Evolutionary conservation across 2,329 filamentous ascomycete genomes (phyloP), one percentile per base, ranked within the genome.

Genomic region (Reticulascus tulasneorum): DNA sequence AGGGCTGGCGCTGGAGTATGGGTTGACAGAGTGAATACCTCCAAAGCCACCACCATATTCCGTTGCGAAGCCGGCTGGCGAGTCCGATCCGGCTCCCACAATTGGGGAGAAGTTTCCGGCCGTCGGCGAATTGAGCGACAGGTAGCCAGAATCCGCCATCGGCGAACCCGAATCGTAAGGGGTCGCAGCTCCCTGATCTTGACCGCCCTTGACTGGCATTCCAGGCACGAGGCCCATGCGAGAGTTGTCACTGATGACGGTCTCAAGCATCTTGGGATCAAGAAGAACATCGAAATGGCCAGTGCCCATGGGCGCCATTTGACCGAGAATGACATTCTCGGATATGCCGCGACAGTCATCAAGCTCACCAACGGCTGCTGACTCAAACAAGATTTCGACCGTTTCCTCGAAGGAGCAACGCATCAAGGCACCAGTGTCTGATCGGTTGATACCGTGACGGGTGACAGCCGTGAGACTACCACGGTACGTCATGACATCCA

Each of bases 391-490:
- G 71, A 98, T 98, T 59, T 98, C 94, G 25, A 98, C 93, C 1
- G 93, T 98, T 63, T 98, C 94, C 66, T 98, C 93, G 66, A 98
- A 98, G 3, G 93, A 98, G 73, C 94, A 98, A 62, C 93, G 85
- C 93, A 98, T 98, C 53, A 98, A 75, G 9, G 93, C 94, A 71
- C 93, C 93, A 44, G 94, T 98, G 58, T 98, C 93, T 18, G 91
- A 88, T 53, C 93, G 82, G 70, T 98, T 98, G 70, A 98, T 98
- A 67, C 93, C 93, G 59, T 98, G 93, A 64, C 93, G 86, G 37
- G 93, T 98, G 46, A 98, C 91, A 11, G 93, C 91, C 62, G 95
- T 95, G 54, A 98, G 82, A 52, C 85, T 84, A 48, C 93, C 93
- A 53, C 93, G 80, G 53, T 94, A 89, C 19, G 90, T 96, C 93